These are phyloP conservation scores for Ailanthus altissimus DNA, from an alignment of 345 rosid genomes.

Conservation along the genomic window DNA sequence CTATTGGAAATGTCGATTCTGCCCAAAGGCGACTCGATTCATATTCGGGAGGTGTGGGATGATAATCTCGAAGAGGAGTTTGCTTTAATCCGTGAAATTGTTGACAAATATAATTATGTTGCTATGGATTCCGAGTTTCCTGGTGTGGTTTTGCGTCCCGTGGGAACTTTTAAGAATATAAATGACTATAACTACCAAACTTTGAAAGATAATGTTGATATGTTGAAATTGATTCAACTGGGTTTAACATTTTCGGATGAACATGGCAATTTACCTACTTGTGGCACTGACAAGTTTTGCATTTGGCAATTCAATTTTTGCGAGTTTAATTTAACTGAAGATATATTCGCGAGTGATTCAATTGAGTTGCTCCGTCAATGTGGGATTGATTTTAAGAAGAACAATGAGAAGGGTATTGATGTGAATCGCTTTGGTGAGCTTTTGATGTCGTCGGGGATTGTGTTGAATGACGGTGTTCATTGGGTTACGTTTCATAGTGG, in stretches of 20 bases:
- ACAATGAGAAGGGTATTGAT: constrained; percentile 73
- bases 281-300: constrained; percentile 69
- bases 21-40: constrained; percentile 63
- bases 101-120: constrained; percentile 54
- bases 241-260: constrained; percentile 82
- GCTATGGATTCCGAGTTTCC: constrained; percentile 98
- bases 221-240: constrained; percentile 80
- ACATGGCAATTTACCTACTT: constrained; percentile 75
- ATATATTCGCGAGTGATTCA: constrained; percentile 78
- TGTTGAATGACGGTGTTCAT: constrained; percentile 59
- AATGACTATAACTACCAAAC: constrained; percentile 75
- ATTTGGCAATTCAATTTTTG: constrained; percentile 95
- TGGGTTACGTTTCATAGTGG: constrained; percentile 94
- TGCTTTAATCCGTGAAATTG: constrained; percentile 73
- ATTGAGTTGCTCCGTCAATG: constrained; percentile 74
- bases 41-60: constrained; percentile 86
- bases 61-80: constrained; percentile 80
- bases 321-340: constrained; percentile 70
- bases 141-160: constrained; percentile 79
- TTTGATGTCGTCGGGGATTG: constrained; percentile 83
- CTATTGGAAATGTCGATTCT: constrained; percentile 48
- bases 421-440: constrained; percentile 82
- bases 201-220: constrained; percentile 77
- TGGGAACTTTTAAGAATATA: constrained; percentile 76
- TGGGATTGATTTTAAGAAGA: constrained; percentile 84